Evolutionary conservation across 129 eudicot genomes (phyloP), one percentile per base, ranked within the genome.

Genomic region (Chrysanthemum makinoi): DNA sequence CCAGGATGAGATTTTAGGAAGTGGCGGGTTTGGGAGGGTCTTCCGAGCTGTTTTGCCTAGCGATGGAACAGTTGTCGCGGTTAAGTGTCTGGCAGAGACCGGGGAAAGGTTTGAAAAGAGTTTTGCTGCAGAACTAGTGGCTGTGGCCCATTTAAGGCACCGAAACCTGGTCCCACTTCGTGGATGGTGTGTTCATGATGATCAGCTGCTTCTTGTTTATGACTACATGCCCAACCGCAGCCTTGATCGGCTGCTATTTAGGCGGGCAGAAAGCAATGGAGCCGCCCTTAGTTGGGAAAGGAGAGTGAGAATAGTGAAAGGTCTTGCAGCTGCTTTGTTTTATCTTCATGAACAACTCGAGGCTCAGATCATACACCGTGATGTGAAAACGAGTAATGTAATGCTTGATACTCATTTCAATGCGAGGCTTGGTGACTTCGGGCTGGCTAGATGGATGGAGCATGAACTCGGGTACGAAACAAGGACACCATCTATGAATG

Each of bases 141-240:
- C 99, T 0, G 96, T 94, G 80, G 97, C 99, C 10, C 95, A 94
- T 75, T 83, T 94, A 33, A 90, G 99, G 65, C 99, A 94, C 84
- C 84, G 99, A 54, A 94, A 94, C 55, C 89, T 94, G 17, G 99
- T 94, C 6, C 79, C 89, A n/a, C 87, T 94, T 5, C 83, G 99
- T 14, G 99, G 99, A 12, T 94, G 99, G 99, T 94, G 97, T 33
- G 82, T 94, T 49, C 90, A 94, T 54, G 84, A 90, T 24, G 86
- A 81, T 63, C 82, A 86, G 66, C 76, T 94, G 46, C 73, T 89
- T 8, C 94, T 94, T 30, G 99, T 94, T 9, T 94, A 94, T 50
- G 99, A 90, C 39, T 94, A 94, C 85, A 94, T 94, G 99, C 97
- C 96, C 1, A 90, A 94, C 57, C 83, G 92, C 4, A 94, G 99